These are phyloP conservation scores for Fabrea salina DNA, from an alignment of 169 alveolate genomes.

Conservation along the genomic window DNA sequence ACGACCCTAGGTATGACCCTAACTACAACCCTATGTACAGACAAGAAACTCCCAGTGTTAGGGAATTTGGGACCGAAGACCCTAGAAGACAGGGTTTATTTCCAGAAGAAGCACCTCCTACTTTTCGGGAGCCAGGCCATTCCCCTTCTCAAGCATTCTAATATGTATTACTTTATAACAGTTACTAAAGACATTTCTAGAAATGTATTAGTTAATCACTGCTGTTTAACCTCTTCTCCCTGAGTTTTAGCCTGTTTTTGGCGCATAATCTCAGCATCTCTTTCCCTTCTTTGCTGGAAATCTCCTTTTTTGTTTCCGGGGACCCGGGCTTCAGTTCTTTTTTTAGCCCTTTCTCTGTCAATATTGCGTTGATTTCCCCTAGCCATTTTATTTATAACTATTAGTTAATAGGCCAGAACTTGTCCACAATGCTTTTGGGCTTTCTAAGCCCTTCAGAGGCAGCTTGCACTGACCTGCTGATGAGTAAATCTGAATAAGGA, in stretches of 20 bases:
- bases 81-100: too few species aligned
- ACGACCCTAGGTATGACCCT: too few species aligned
- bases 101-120: too few species aligned
- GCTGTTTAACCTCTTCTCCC: too few species aligned
- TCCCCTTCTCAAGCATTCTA: too few species aligned
- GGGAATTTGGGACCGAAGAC: too few species aligned
- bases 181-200: too few species aligned
- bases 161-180: too few species aligned
- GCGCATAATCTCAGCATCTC: conserved; percentile 23
- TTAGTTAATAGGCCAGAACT: conserved; percentile 24
- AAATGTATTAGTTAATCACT: too few species aligned
- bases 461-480: conserved; percentile 20
- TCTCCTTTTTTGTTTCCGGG: conserved; percentile 18
- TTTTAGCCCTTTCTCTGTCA: conserved; percentile 15
- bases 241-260: conserved; percentile 24
- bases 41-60: too few species aligned
- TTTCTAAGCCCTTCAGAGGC: conserved; percentile 23
- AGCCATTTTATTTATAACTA: background rate
- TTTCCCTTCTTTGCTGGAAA: conserved; percentile 2
- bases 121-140: too few species aligned
- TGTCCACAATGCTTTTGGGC: conserved; percentile 19
- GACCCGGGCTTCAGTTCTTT: conserved; percentile 1
- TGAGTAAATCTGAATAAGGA: conserved; percentile 12
- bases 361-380: conserved; percentile 23
- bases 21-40: too few species aligned